A percentile compares a stretch with the other conserved stretches of the same genome.
phyloP scores from a whole-genome alignment of 352 stramenopile species.

The Globisporangium nunn region DNA sequence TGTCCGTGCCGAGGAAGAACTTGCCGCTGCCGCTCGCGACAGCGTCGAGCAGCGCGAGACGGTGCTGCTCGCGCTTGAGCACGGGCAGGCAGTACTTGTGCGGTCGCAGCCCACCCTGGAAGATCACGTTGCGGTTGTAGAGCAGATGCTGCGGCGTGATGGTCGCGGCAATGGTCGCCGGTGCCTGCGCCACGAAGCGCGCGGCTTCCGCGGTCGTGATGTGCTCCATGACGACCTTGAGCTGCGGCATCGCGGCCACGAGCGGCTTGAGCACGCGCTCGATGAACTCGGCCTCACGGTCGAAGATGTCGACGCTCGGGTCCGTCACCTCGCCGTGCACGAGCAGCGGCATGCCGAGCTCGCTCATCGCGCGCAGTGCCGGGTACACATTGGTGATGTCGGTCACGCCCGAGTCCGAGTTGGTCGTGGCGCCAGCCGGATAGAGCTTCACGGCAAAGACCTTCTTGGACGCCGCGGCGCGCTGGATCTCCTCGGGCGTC shows the following conservation, averaged over 20 bases:
- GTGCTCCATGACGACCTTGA: slow-evolving; percentile 99
- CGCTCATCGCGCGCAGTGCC: slow-evolving; percentile 70
- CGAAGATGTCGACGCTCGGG: slow-evolving; percentile 95
- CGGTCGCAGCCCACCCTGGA: slow-evolving; percentile 92
- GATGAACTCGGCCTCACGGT: slow-evolving; percentile 96
- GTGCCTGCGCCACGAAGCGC: slow-evolving; percentile 88
- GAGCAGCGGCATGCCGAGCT: slow-evolving; percentile 90
- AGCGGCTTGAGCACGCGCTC: slow-evolving; percentile 93
- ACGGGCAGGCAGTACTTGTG: slow-evolving; percentile 99
- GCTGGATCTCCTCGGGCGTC: slow-evolving; percentile 92
- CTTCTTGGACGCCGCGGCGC: slow-evolving; percentile 80
- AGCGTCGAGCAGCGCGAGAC: slow-evolving; percentile 86
- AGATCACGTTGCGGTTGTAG: slow-evolving; percentile 97
- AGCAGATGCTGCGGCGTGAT: slow-evolving; percentile 99
- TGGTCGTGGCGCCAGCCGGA: slow-evolving; percentile 95
- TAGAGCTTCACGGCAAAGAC: slow-evolving; percentile 98
- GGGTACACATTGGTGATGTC: slow-evolving; percentile 93
- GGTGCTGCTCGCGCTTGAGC: slow-evolving; percentile 94
- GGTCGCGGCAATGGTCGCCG: slow-evolving; percentile 92
- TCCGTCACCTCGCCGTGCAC: slow-evolving; percentile 97
- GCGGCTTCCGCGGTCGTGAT: slow-evolving; percentile 97
- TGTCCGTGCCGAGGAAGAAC: slow-evolving; percentile 99
- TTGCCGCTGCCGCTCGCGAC: slow-evolving; percentile 90
- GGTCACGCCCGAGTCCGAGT: slow-evolving; percentile 96
- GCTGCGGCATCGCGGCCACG: slow-evolving; percentile 86